Conservation (phyloP, 768 basidiomycete genomes). For the Amanita molliuscula region DNA sequence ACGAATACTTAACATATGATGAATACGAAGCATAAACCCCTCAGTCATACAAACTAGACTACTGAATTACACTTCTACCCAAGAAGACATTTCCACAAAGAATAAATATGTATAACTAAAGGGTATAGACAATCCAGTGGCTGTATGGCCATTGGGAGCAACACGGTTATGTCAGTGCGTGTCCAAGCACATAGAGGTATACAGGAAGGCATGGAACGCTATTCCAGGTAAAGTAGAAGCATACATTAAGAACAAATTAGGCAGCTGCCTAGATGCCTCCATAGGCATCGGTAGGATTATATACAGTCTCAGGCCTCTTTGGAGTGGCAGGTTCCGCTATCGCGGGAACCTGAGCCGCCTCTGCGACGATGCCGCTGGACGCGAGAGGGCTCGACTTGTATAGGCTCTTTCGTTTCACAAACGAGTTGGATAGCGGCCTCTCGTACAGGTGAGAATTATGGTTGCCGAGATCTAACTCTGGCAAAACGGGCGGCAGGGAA, state of each 20-base stretch:
- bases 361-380: constrained; percentile 15
- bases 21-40: too few species aligned
- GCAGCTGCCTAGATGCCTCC: constrained; percentile 49
- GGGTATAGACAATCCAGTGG: constrained; percentile 3
- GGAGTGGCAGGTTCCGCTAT: constrained; percentile 8
- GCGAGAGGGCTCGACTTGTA: constrained; percentile 34
- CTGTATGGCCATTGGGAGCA: neutral
- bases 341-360: constrained; percentile 4
- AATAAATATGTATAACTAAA: neutral
- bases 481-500: constrained; percentile 39
- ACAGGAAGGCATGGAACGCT: neutral
- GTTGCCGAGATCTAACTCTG: constrained; percentile 37
- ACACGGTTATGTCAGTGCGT: neutral
- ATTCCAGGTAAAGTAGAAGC: neutral
- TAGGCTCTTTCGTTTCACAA: constrained; percentile 10
- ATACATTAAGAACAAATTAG: neutral
- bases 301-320: constrained; percentile 40
- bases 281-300: constrained; percentile 60
- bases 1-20: too few species aligned
- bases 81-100: too few species aligned
- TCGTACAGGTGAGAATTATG: constrained; percentile 20
- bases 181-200: neutral
- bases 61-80: too few species aligned
- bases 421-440: constrained; percentile 9
- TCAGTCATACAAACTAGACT: too few species aligned